Base-by-base conservation (phyloP, 495 filamentous ascomycete species). In the Daldinia concentrica region DNA sequence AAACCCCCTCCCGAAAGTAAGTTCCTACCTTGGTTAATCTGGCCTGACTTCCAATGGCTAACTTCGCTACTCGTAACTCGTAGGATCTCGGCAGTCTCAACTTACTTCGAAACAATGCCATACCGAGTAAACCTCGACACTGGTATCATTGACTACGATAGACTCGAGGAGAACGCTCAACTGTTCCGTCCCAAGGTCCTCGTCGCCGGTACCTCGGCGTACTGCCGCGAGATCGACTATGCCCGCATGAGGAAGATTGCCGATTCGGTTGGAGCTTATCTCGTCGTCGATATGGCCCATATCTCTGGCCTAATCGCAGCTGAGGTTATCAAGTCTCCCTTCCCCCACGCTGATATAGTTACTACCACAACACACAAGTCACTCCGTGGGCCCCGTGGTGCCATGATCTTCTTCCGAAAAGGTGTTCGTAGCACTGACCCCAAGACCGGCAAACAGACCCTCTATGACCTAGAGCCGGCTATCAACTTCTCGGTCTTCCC, bases 401-500 rank as follows among this genome's bases (percentile, higher is more conserved):
- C 96, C 78, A 99, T 99, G 96, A 99, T 99, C 84, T 99, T 99
- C 88, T 99, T 93, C 89, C 92, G 96, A 77, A 96, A 95, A 83
- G 96, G 96, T 76, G 92, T 98, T 58, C 89, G 94, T 74, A 91
- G 89, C 78, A 89, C 89, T 51, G 93, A 98, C 79, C 83, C 90
- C 79, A 98, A 98, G 89, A 87, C 88, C 61, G 92, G 93, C 74
- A 95, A 98, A 86, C 90, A 98, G 81, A 89, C 88, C 70, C 77
- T 93, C 77, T 99, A 98, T 77, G 93, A 99, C 79, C 89, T 99
- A 39, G 96, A 98, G 86, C 85, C 87, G 62, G 93, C 94, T 51
- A 99, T 99, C 84, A 99, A 99, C 87, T 95, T 97, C 83, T 97
- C 94, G 65, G 96, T 99, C 80, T 99, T 99, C 88, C 96, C 96